Base-by-base conservation (phyloP, 345 rosid species). In the Zanthoxylum bungeanum region DNA sequence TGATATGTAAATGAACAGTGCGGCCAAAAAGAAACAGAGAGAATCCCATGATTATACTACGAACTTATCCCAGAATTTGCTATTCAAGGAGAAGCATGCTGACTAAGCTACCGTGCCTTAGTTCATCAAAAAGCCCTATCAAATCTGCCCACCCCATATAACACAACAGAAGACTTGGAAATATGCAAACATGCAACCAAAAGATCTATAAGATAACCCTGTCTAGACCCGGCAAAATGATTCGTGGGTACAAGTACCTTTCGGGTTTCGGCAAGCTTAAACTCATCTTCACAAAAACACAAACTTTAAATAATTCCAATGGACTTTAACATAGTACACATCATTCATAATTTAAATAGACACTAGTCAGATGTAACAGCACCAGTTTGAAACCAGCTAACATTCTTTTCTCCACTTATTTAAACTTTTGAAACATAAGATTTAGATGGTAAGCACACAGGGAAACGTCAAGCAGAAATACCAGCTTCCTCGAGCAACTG, bases 401-500 rank as follows among this genome's bases (percentile, higher is more conserved):
- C 4, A 27, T n/a, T n/a, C 12, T 42, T 30, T 10, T 44, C 3
- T 10, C 1, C 17, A 27, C 24, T 39, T 69, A 56, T 69, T 52
- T 42, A 9, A n/a, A 40, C 39, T 17, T 68, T 21, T 22, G 47
- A 12, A 73, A 30, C 52, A 60, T 50, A 21, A 39, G 24, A 52
- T 50, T 46, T 5, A 17, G 37, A 62, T 37, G 34, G 16, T 17
- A 21, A 65, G 37, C 63, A 69, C 36, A 25, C 52, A 39, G 25
- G 10, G 6, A 40, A 28, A 10, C n/a, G 2, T 57, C 71, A 87
- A 71, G 87, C 40, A 33, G 79, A 73, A 53, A 76, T 78, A 27
- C 70, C 82, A 47, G 80, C 84, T 70, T 77, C 86, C 76, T 91
- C 93, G 76, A 19, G 73, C 83, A 91, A 74, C 83, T 89, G 92